These are phyloP conservation scores for Plantago coronopus DNA, from an alignment of 305 asterid species.

Conservation along the genomic window DNA sequence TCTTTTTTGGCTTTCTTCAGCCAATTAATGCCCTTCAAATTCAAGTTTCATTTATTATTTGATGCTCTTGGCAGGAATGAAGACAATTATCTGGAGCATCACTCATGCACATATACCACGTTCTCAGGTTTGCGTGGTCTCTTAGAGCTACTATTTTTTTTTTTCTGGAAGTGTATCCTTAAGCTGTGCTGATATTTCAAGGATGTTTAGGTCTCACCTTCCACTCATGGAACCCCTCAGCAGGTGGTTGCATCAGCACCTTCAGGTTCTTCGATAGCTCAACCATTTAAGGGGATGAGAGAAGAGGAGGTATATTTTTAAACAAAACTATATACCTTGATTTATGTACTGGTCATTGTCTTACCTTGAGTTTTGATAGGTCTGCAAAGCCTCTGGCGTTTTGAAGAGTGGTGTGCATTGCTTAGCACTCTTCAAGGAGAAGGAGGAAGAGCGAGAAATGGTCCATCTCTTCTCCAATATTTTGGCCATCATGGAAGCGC, in stretches of 20 bases:
- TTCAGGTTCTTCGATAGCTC: slow-evolving; percentile 63
- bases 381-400: slow-evolving; percentile 99
- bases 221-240: slow-evolving; percentile 87
- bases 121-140: slow-evolving; percentile 63
- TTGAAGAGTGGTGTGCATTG: slow-evolving; percentile 98
- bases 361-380: slow-evolving; percentile 52
- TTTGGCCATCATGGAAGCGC: slow-evolving; percentile 97
- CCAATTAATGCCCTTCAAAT: slow-evolving; percentile 6
- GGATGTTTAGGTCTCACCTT: slow-evolving; percentile 70
- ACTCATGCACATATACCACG: slow-evolving; percentile 96
- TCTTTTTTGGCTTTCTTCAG: slow-evolving; percentile 10
- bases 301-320: slow-evolving; percentile 86
- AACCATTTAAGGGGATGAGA: slow-evolving; percentile 88
- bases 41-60: slow-evolving; percentile 19
- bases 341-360: slow-evolving; percentile 27
- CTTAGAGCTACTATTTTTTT: slow-evolving; percentile 16
- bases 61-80: slow-evolving; percentile 70
- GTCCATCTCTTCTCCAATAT: slow-evolving; percentile 87
- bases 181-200: slow-evolving; percentile 16
- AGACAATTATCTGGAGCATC: slow-evolving; percentile 97
- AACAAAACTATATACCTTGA: slow-evolving; percentile 18
- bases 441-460: slow-evolving; percentile 99
- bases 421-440: slow-evolving; percentile 93
- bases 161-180: slow-evolving; percentile 19
- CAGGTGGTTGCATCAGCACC: slow-evolving; percentile 69